Percentiles rank a stretch among this genome's conserved stretches.
Conservation (phyloP, 805 yeast genomes). For the Ogataea angusta region DNA sequence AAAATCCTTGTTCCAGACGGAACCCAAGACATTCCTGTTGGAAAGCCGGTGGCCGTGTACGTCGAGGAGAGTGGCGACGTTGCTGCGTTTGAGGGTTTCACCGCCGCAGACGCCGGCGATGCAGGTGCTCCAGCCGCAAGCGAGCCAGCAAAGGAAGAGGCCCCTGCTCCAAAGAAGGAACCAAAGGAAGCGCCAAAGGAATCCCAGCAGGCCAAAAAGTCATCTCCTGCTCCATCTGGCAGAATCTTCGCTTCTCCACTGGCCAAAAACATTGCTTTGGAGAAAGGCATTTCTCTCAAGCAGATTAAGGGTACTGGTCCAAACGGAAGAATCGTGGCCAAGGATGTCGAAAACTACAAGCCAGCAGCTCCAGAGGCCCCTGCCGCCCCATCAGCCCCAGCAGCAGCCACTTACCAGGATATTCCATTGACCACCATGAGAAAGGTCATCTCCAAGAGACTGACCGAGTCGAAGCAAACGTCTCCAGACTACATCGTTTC, state of each 20-base stretch:
- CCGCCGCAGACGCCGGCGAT: constrained; percentile 75
- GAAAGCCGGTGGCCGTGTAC: constrained; percentile 94
- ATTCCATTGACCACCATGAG: constrained; percentile 90
- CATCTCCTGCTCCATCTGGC: constrained; percentile 38
- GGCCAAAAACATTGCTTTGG: constrained; percentile 90
- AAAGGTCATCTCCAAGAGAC: constrained; percentile 86
- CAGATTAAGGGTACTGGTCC: constrained; percentile 92
- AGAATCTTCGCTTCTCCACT: constrained; percentile 92
- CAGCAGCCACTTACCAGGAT: constrained; percentile 67
- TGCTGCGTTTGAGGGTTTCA: constrained; percentile 81
- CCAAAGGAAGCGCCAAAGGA: constrained; percentile 7
- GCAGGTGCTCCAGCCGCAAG: constrained; percentile 36
- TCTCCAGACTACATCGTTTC: constrained; percentile 93
- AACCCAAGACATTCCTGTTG: constrained; percentile 86
- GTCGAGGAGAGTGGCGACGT: constrained; percentile 86
- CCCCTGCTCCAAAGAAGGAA: constrained; percentile 21
- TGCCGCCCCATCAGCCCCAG: constrained; percentile 38
- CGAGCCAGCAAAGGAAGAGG: constrained; percentile 2
- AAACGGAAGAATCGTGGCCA: constrained; percentile 86
- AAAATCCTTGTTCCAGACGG: constrained; percentile 83
- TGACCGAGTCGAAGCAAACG: constrained; percentile 77
- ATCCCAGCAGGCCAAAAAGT: constrained; percentile 4
- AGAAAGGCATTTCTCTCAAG: constrained; percentile 84
- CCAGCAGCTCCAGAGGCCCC: constrained; percentile 44
- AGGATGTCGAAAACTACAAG: constrained; percentile 77